Evolutionary conservation across 2,329 filamentous ascomycete genomes (phyloP), one percentile per base, ranked within the genome.

Genomic region (Coleophoma cylindrospora): DNA sequence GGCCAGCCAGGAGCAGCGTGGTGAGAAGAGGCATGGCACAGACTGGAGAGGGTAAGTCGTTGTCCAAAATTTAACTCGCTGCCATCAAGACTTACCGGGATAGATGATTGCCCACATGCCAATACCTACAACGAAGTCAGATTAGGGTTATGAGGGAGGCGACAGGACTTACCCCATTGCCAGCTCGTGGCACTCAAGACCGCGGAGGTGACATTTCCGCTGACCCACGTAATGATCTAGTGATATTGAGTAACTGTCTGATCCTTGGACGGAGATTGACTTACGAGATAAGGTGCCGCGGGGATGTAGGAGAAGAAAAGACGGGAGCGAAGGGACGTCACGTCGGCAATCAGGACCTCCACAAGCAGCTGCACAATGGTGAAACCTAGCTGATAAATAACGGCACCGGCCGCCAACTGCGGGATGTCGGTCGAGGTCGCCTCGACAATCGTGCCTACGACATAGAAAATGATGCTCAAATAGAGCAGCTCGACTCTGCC

Each of bases 291-390:
- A 0, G 81, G 81, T 3, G 75, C 61, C 0, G 77, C 76, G 0
- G 80, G 80, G n/a, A 86, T 68, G 59, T 83, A 86, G 44, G 78
- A 83, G 69, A 84, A 86, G 57, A 86, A 70, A 9, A 86, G 69
- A 60, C 83, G 80, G 11, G 79, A 73, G 13, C 81, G 76, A 7
- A 80, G 76, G 1, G 83, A 85, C 2, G 82, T 84, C 22, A 82
- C 73, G 56, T 87, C 83, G 41, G 75, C 82, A 43, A 86, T 70
- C 52, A 87, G 74, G 58, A 86, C 79, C 64, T 86, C 81, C 19
- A 85, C 72, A 1, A 86, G 70, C 12, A 86, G 67, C 15, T 83
- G 70, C 22, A 84, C 70, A 57, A 74, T 74, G 11, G 83, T 86
- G 61, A 83, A 86, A 45, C 83, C 83, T 38, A 86, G 70, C 70